Base-by-base conservation (phyloP, 2,329 filamentous ascomycete species). In the Fusarium udum region DNA sequence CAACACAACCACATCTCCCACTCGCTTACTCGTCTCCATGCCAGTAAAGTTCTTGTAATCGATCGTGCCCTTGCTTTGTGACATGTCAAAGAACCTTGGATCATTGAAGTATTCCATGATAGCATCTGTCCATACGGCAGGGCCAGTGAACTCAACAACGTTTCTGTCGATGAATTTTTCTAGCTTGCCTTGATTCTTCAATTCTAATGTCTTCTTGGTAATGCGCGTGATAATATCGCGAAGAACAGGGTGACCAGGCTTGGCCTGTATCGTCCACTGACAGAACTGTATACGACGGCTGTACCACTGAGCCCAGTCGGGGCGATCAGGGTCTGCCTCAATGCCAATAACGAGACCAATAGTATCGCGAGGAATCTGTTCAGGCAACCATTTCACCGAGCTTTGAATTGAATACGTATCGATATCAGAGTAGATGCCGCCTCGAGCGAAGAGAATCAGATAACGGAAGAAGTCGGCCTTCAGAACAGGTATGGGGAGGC, bases 251-350 rank as follows among this genome's bases (percentile, higher is more conserved):
- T 99, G 96, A 16, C 96, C 96, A 0, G 95, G 93, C 83, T 99
- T 99, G 64, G 93, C 87, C 83, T 98, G 95, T 72, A 99, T 98
- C 3, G 96, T 99, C 96, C 96, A 99, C 82, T 99, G 96, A 84
- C 96, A 99, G 83, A 99, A 98, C 81, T 98, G 96, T 69, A 99
- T 95, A 72, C 95, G 90, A 67, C 96, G 92, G 72, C 94, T 96
- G 85, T 98, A 99, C 96, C 95, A 98, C 3, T 97, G 87, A 40
- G 90, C 88, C 96, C 96, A 99, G 81, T 99, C 96, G 7, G 90
- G 89, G 53, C 96, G 90, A 82, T 98, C 95, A 1, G 96, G 95
- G 80, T 99, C 96, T 9, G 96, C 96, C 85, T 99, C 96, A 74
- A 99, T 98, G 67, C 96, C 96, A 78, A 98, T 88, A 43, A 99